Percentiles rank a stretch among this genome's conserved stretches.
These are phyloP conservation scores for Mentha longifolia DNA, from an alignment of 257 asterid species.

Conservation along the genomic window DNA sequence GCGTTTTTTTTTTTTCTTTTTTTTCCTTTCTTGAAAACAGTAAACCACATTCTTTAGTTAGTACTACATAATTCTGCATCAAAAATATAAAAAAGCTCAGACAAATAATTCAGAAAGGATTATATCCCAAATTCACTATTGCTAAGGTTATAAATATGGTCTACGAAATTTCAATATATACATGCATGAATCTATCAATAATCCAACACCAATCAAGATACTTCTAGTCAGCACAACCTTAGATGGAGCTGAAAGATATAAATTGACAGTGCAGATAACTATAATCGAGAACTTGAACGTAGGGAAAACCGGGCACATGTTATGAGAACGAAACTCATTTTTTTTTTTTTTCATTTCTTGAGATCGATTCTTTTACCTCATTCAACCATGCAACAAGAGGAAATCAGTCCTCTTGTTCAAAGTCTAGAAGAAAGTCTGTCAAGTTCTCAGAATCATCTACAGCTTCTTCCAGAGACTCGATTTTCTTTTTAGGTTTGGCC, in stretches of 20 bases:
- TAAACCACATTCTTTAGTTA: no score
- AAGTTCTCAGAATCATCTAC: conserved; percentile 87
- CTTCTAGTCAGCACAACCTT: conserved; percentile 20
- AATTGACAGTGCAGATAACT: background rate
- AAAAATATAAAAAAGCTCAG: background rate
- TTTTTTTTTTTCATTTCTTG: background rate
- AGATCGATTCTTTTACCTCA: conserved; percentile 5
- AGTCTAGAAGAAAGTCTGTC: conserved; percentile 89
- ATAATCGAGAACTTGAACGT: background rate
- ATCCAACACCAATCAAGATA: conserved; percentile 14
- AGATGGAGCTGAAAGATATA: conserved; percentile 5
- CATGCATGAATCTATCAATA: conserved; percentile 13
- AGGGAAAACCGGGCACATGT: background rate
- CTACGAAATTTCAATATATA: conserved; percentile 6
- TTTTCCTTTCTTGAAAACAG: no score
- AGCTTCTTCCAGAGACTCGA: conserved; percentile 85
- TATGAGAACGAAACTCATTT: background rate
- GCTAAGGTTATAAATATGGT: background rate
- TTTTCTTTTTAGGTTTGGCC: conserved; percentile 59
- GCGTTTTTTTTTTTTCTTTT: no score
- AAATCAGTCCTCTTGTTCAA: conserved; percentile 48
- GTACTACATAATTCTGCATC: no score
- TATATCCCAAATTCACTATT: background rate
- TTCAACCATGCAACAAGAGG: background rate
- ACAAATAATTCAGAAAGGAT: background rate